phyloP scores from a whole-genome alignment of 768 basidiomycete species.

The Leccinum subgranulosum region DNA sequence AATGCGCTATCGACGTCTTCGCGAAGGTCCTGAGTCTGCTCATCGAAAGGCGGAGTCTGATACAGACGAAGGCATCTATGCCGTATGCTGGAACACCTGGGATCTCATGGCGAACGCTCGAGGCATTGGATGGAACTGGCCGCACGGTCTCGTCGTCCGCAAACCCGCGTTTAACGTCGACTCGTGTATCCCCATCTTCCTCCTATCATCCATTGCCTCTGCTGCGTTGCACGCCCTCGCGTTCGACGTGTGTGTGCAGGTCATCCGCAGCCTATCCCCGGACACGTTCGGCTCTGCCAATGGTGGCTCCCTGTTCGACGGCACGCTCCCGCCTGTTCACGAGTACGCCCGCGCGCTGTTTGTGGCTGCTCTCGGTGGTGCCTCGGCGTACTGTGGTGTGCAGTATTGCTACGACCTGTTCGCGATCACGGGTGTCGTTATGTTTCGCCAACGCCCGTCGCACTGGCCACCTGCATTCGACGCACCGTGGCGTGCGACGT shows the following conservation, averaged over 20 bases:
- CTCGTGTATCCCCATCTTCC: constrained; percentile 11
- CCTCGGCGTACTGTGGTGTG: constrained; percentile 45
- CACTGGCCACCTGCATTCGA: constrained; percentile 66
- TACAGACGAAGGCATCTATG: constrained; percentile 2
- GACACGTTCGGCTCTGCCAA: constrained; percentile 33
- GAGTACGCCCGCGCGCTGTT: constrained; percentile 39
- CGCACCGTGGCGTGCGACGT: constrained; percentile 53
- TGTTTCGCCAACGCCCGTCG: constrained; percentile 45
- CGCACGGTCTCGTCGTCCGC: constrained; percentile 16
- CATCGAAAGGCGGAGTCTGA: not conserved
- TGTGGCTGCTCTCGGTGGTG: constrained; percentile 41
- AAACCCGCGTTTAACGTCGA: constrained; percentile 4
- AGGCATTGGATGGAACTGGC: constrained; percentile 30
- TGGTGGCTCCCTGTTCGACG: constrained; percentile 36
- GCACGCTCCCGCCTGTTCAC: constrained; percentile 29
- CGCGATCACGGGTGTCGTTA: constrained; percentile 41
- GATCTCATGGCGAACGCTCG: constrained; percentile 24
- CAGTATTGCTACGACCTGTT: constrained; percentile 39
- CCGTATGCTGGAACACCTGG: constrained; percentile 26
- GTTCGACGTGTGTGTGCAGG: constrained; percentile 16
- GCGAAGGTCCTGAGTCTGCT: not conserved
- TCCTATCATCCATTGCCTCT: not conserved
- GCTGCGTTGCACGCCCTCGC: constrained; percentile 8
- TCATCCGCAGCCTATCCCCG: constrained; percentile 33
- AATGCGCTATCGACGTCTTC: constrained; percentile 11